phyloP scores from a whole-genome alignment of 2,329 filamentous ascomycete genomes.

The Phaeosphaeriaceae sp. region DNA sequence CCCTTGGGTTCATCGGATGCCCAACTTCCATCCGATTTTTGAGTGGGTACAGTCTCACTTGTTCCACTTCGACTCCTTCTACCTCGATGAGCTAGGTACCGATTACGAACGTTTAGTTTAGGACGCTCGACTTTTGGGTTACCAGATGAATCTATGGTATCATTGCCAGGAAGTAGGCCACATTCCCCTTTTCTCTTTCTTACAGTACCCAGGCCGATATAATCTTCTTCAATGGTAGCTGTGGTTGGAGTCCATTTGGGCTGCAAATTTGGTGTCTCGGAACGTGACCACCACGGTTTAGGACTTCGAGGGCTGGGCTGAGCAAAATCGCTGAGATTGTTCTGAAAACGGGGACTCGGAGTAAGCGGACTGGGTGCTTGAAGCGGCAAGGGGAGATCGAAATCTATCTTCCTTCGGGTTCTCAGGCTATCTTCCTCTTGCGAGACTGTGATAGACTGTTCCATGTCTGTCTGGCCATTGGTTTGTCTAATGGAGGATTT shows the following conservation, averaged over 20 bases:
- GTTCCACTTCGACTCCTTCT: slow-evolving; percentile 18
- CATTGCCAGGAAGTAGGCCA: slow-evolving; percentile 16
- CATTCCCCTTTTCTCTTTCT: not conserved
- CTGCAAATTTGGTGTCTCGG: slow-evolving; percentile 20
- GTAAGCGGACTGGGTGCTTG: slow-evolving; percentile 27
- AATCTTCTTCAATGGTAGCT: slow-evolving; percentile 20
- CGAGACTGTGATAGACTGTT: not conserved
- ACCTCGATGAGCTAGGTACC: slow-evolving; percentile 15
- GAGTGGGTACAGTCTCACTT: slow-evolving; percentile 17
- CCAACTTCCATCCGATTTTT: slow-evolving; percentile 13
- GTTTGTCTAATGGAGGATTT: not conserved
- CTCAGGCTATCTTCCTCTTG: slow-evolving; percentile 20
- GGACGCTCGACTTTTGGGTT: slow-evolving; percentile 15
- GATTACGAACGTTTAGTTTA: slow-evolving; percentile 14
- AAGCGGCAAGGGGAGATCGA: slow-evolving; percentile 36
- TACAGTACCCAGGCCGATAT: slow-evolving; percentile 1
- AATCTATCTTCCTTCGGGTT: slow-evolving; percentile 35
- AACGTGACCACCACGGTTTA: slow-evolving; percentile 29
- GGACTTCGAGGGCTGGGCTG: slow-evolving; percentile 35
- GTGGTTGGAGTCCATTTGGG: slow-evolving; percentile 11
- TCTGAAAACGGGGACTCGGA: slow-evolving; percentile 7
- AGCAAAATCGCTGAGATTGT: slow-evolving; percentile 18
- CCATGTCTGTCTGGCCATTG: not conserved
- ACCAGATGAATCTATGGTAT: slow-evolving; percentile 10
- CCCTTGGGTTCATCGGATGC: slow-evolving; percentile 7